These are phyloP conservation scores for Candida ortonii DNA, from an alignment of 805 yeast species.

Conservation along the genomic window DNA sequence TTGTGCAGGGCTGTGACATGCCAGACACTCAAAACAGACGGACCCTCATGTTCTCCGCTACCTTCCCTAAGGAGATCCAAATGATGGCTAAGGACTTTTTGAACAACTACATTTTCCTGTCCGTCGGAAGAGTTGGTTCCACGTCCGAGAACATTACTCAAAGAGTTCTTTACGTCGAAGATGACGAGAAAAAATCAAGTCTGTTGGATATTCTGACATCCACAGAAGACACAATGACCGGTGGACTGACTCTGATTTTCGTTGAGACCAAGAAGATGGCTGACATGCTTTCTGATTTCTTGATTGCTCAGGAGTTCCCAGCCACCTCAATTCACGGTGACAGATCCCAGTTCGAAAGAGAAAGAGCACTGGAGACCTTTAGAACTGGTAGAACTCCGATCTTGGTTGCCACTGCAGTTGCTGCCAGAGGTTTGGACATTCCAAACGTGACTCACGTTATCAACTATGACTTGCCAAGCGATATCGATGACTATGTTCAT, in stretches of 20 bases:
- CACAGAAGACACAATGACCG: slow-evolving; percentile 51
- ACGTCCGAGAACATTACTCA: slow-evolving; percentile 98
- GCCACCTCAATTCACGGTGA: slow-evolving; percentile 99
- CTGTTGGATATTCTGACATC: slow-evolving; percentile 81
- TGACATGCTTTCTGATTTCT: slow-evolving; percentile 88
- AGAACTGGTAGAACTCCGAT: slow-evolving; percentile 89
- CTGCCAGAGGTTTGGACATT: slow-evolving; percentile 99
- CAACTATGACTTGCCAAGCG: slow-evolving; percentile 95
- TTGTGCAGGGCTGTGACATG: slow-evolving; percentile 98
- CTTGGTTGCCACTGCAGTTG: slow-evolving; percentile 98
- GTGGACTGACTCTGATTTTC: slow-evolving; percentile 87
- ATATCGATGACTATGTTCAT: slow-evolving; percentile 97
- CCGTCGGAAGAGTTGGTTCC: slow-evolving; percentile 99
- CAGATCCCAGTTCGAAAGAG: slow-evolving; percentile 97
- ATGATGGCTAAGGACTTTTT: slow-evolving; percentile 96
- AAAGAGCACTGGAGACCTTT: slow-evolving; percentile 92
- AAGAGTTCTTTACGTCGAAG: slow-evolving; percentile 87
- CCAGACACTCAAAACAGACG: slow-evolving; percentile 89
- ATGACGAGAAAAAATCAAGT: slow-evolving; percentile 85
- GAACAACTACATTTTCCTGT: slow-evolving; percentile 90
- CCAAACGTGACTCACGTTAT: slow-evolving; percentile 98
- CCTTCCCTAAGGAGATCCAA: slow-evolving; percentile 98
- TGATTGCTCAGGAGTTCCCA: slow-evolving; percentile 84
- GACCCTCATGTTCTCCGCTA: slow-evolving; percentile 97
- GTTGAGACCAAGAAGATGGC: slow-evolving; percentile 99